Base-by-base conservation (phyloP, 495 filamentous ascomycete species). In the Xeromyces bisporus region DNA sequence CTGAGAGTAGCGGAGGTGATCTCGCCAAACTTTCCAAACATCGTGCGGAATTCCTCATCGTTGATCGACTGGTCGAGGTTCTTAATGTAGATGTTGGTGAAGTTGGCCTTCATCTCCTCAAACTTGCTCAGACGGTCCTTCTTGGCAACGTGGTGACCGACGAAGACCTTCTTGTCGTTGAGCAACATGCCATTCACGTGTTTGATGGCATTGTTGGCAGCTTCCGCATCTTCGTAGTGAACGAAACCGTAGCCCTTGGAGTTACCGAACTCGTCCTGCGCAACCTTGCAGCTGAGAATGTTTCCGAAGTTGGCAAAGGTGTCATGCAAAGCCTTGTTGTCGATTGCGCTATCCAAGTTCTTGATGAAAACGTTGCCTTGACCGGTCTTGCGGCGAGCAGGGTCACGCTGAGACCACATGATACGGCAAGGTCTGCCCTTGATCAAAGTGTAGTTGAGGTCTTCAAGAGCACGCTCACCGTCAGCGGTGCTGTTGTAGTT, bases 71-170 rank as follows among this genome's bases (percentile, higher is more conserved):
- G 43, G 39, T 77, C 73, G 45, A 99, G 74, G 62, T 96, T 99
- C 78, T 99, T 99, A 61, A 99, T 81, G 60, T 96, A 99, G 53
- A 96, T 73, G 58, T 99, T 99, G 63, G 89, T 99, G 69, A 92
- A 99, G 70, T 99, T 96, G 56, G 91, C 89, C 75, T 96, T 96
- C 87, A 99, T 99, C 70, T 99, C 89, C 67, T 99, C 89, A 52
- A 94, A 96, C 67, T 99, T 99, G 82, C 84, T 93, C 69, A 94
- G 86, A 43, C 89, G 91, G 47, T 99, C 89, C 71, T 99, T 99
- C 79, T 94, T 93, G 44, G 89, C 89, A 55, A 99, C 93, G 64
- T 99, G 89, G 60, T 94, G 86, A 34, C 89, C 89, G 42, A 99
- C 89, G 46, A 86, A 99, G 30, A 99, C 89, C 72, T 99, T 99